Evolutionary conservation across 768 basidiomycete species (phyloP).

Genomic region (Mycena haematopus): DNA sequence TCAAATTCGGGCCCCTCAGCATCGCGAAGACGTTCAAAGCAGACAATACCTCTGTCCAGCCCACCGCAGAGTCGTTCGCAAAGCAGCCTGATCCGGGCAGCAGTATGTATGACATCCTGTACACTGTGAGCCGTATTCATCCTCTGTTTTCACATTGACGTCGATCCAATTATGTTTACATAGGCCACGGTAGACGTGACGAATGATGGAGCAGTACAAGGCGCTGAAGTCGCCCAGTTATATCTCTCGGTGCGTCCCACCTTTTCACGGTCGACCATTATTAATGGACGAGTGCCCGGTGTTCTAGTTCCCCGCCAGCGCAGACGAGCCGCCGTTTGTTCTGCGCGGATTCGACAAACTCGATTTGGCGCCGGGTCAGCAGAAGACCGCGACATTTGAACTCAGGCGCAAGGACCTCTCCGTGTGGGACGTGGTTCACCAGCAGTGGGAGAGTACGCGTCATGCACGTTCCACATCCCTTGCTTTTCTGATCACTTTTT

Average conservation of each 20-base stretch:
- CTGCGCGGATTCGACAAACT: constrained; percentile 24
- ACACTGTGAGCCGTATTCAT: constrained; percentile 6
- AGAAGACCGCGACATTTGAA: constrained; percentile 9
- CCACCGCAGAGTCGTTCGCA: constrained; percentile 14
- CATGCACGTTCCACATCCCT: neutral
- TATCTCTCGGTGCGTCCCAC: constrained; percentile 11
- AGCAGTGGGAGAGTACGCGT: constrained; percentile 17
- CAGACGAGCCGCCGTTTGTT: constrained; percentile 8
- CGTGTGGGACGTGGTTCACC: constrained; percentile 9
- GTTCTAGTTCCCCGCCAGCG: constrained; percentile 15
- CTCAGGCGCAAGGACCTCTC: constrained; percentile 20
- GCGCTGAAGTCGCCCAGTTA: constrained; percentile 21
- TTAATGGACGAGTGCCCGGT: neutral
- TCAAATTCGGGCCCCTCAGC: constrained; percentile 16
- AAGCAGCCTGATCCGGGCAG: neutral
- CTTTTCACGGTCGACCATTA: neutral
- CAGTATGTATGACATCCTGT: constrained; percentile 21
- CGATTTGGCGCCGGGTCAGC: constrained; percentile 13
- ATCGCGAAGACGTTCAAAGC: constrained; percentile 9
- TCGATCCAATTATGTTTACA: no score
- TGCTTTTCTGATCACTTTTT: neutral
- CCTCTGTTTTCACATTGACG: no score
- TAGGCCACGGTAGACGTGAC: constrained; percentile 12
- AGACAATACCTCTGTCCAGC: constrained; percentile 17
- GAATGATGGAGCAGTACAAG: constrained; percentile 8